Evolutionary conservation across 192 early-diverging fungal genomes (phyloP).

Genomic region (Coemansia umbellata): DNA sequence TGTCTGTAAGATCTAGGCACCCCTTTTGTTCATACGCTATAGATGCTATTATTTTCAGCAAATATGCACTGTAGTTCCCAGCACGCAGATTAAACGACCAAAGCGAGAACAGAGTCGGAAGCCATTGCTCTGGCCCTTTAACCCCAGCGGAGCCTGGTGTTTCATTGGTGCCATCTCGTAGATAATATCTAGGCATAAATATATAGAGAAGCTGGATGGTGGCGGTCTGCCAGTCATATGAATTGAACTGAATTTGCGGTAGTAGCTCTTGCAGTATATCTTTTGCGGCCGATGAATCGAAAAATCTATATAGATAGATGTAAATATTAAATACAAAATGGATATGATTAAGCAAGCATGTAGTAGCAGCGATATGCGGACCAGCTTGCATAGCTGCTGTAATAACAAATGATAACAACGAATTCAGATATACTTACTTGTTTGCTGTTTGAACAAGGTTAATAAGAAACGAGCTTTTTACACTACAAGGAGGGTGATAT

Average conservation of each 20-base stretch:
- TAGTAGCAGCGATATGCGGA: too few relatives aligned
- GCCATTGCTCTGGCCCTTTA: constrained; percentile 56
- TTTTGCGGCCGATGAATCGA: constrained; percentile 57
- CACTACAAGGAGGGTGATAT: neutral
- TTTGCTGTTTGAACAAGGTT: neutral
- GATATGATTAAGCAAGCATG: neutral
- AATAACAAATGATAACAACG: too few relatives aligned
- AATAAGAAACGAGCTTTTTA: neutral
- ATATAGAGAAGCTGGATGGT: constrained; percentile 59
- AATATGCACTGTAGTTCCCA: constrained; percentile 61
- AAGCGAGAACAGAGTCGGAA: constrained; percentile 79
- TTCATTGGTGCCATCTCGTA: neutral
- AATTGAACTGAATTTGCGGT: constrained; percentile 69
- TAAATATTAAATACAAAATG: neutral
- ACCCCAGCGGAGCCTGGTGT: constrained; percentile 9
- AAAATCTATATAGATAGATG: constrained; percentile 54
- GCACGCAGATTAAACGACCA: constrained; percentile 71
- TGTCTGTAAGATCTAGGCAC: constrained; percentile 23
- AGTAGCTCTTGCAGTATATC: constrained; percentile 80
- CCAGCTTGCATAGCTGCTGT: too few relatives aligned
- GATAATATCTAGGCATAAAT: constrained; percentile 61
- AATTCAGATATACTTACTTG: constrained; percentile 6
- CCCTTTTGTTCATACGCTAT: constrained; percentile 56
- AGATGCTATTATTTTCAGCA: constrained; percentile 66
- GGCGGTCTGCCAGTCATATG: constrained; percentile 56